Percentiles rank a stretch among this genome's conserved stretches.
Evolutionary conservation across 2,329 filamentous ascomycete species (phyloP).

Genomic region (Alternaria consortialis): DNA sequence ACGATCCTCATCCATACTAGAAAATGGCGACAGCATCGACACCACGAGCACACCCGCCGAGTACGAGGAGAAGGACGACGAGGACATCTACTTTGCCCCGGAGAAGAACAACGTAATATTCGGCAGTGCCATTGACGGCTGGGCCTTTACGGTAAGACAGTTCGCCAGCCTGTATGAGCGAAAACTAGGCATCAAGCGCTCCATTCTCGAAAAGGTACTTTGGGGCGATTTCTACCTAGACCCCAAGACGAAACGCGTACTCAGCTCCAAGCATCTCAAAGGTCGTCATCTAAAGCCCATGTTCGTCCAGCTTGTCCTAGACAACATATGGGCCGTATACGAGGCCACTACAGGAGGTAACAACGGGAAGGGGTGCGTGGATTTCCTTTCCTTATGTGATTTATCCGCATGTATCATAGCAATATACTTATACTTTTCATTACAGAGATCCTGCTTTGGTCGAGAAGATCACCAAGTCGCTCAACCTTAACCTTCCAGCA

Average conservation of each 20-base stretch:
- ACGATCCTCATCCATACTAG: conserved; percentile 54
- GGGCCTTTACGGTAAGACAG: conserved; percentile 96
- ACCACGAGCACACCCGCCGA: conserved; percentile 61
- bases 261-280: conserved; percentile 91
- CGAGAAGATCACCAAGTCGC: conserved; percentile 94
- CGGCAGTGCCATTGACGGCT: conserved; percentile 96
- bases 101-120: conserved; percentile 99
- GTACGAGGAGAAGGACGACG: conserved; percentile 92
- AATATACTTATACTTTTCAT: conserved; percentile 53
- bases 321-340: conserved; percentile 96
- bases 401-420: conserved; percentile 44
- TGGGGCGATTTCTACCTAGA: conserved; percentile 98
- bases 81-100: conserved; percentile 96
- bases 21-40: conserved; percentile 64
- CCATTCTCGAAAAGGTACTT: conserved; percentile 86
- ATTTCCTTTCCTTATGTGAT: conserved; percentile 49
- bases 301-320: conserved; percentile 95
- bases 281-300: conserved; percentile 91
- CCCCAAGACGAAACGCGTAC: conserved; percentile 93
- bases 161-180: conserved; percentile 95
- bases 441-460: conserved; percentile 77
- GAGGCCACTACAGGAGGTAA: conserved; percentile 85
- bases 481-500: conserved; percentile 83
- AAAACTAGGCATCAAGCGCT: conserved; percentile 93
- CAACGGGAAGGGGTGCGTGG: conserved; percentile 77